phyloP scores from a whole-genome alignment of 2,329 filamentous ascomycete species.

The Cladophialophora immunda region DNA sequence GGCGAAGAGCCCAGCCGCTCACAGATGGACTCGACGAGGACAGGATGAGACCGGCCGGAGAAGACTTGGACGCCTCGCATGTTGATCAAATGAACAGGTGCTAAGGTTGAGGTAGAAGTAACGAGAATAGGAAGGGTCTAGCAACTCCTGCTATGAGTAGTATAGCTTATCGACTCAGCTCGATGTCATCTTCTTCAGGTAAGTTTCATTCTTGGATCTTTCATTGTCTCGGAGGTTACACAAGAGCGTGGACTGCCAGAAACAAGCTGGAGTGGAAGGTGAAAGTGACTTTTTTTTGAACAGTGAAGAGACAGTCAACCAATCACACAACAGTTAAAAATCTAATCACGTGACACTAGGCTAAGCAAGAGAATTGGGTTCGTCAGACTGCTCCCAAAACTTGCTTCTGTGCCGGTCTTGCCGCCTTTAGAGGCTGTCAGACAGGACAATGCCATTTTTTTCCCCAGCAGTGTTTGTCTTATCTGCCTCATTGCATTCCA shows the following conservation, averaged over 20 bases:
- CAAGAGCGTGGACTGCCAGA: neutral
- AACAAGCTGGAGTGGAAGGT: constrained; percentile 11
- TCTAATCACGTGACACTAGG: neutral
- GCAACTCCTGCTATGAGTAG: neutral
- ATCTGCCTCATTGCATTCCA: constrained; percentile 9
- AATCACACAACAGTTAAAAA: neutral
- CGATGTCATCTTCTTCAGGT: neutral
- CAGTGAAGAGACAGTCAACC: neutral
- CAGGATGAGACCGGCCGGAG: constrained; percentile 71
- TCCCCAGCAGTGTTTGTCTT: neutral
- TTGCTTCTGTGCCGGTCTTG: no score
- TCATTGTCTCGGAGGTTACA: constrained; percentile 6
- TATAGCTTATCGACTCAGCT: neutral
- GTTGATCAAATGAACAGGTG: constrained; percentile 36
- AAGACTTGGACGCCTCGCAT: constrained; percentile 76
- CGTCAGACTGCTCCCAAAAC: neutral
- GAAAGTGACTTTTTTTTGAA: constrained; percentile 14
- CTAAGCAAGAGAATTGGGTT: neutral
- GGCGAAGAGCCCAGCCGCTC: constrained; percentile 69
- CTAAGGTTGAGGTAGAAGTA: neutral
- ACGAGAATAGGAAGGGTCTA: neutral
- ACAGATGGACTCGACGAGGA: constrained; percentile 71
- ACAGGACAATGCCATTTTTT: neutral
- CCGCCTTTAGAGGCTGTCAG: neutral
- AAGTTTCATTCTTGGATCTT: neutral